Base-by-base conservation (phyloP, 202 grass and related monocot species). In the Hordeum pubiflorum region DNA sequence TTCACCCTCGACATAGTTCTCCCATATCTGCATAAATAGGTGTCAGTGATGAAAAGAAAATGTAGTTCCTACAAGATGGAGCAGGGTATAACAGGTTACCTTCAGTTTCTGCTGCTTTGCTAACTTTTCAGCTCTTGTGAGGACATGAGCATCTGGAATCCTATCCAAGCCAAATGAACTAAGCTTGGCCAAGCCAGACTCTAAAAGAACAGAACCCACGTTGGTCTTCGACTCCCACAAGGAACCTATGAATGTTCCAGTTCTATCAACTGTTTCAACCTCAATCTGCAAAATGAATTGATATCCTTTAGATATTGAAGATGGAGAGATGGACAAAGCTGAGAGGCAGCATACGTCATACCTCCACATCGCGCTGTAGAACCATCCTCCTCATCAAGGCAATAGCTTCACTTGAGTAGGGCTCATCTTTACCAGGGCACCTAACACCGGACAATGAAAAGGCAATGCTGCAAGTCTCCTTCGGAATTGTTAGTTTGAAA, bases 211-310 rank as follows among this genome's bases (percentile, higher is more conserved):
- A 62, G 90, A 65, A 54, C 89, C 89, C 83, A 93, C 80, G 75
- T 96, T 99, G 72, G 83, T 96, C 85, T 88, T 96, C 5, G 92
- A 91, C 78, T 99, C 92, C 77, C 90, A 99, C 36, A 99, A 76
- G 39, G 92, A 91, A 39, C 97, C 97, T 75, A 99, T 90, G 83
- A 99, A 99, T 81, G 97, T 99, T 36, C 97, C 97, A 50, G 91
- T 91, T 78, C 89, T 91, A 73, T 99, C 97, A 73, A 96, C 97
- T 39, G 88, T 90, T 86, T 99, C 97, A 38, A 99, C 89, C 79
- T 99, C 97, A 57, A 99, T 96, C 93, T 97, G 89, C 32, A 72
- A 38, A 70, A 81, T 74, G 63, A 79, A 26, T 79, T 74, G 17
- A 41, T 23, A 79, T 63, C n/a, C 15, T 75, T 83, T 41, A 86